Conservation (phyloP, 179 eudicot genomes). For the Carnegiea gigantea region DNA sequence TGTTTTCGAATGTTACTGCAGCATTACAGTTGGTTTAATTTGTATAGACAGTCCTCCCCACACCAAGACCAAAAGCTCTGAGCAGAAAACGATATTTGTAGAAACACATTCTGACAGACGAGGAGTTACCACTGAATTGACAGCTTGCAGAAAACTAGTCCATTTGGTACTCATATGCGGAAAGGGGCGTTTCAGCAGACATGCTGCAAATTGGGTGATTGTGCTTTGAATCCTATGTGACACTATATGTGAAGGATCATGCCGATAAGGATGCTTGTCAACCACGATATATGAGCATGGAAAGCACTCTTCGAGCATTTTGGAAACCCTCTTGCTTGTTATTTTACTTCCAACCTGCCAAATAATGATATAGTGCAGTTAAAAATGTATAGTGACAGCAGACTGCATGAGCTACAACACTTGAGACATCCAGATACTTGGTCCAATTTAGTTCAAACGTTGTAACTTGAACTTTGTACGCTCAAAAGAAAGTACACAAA, state of each 20-base stretch:
- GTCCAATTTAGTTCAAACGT: too few relatives aligned
- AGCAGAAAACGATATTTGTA: background rate
- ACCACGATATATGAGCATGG: constrained; percentile 80
- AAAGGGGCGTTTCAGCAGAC: constrained; percentile 39
- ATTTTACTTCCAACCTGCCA: constrained; percentile 84
- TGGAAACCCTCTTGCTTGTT: constrained; percentile 79
- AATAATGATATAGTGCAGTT: background rate
- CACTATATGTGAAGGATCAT: constrained; percentile 89
- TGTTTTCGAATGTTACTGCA: too few relatives aligned
- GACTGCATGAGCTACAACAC: constrained; percentile 1
- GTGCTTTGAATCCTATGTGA: constrained; percentile 86
- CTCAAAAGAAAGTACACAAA: too few relatives aligned
- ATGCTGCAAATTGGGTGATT: constrained; percentile 57
- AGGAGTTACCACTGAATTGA: constrained; percentile 58
- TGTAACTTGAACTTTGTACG: too few relatives aligned
- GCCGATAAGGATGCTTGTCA: constrained; percentile 84
- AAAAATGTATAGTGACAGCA: background rate
- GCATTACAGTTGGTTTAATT: too few relatives aligned
- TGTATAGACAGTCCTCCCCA: too few relatives aligned
- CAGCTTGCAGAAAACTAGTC: constrained; percentile 49
- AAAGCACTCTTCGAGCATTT: constrained; percentile 62
- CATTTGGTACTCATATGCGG: constrained; percentile 51
- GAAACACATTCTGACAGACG: background rate
- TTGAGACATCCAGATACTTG: too few relatives aligned
- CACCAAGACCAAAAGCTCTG: too few relatives aligned